Evolutionary conservation across 1,284 basidiomycete genomes (phyloP).

Genomic region (Rhodotorula mucilaginosa): DNA sequence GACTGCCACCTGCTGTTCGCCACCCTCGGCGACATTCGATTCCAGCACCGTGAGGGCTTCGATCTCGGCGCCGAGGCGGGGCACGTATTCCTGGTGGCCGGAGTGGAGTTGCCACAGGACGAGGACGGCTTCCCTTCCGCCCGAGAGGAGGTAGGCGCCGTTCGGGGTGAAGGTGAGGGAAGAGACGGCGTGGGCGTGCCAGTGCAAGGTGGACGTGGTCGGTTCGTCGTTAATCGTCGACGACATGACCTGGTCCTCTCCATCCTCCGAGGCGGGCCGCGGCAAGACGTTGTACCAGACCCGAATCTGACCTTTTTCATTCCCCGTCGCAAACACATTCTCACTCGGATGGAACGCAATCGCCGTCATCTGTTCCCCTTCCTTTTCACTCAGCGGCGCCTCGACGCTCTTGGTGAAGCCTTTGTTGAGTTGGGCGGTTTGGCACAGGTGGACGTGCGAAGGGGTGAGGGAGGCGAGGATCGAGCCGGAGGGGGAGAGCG

Average conservation of each 20-base stretch:
- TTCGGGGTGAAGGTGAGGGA: constrained; percentile 83
- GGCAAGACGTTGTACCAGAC: constrained; percentile 84
- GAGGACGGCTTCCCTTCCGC: constrained; percentile 91
- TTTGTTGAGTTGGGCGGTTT: constrained; percentile 21
- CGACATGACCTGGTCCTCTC: not conserved
- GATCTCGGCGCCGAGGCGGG: constrained; percentile 82
- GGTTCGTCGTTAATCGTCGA: constrained; percentile 45
- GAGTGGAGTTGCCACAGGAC: constrained; percentile 92
- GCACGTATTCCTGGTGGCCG: constrained; percentile 83
- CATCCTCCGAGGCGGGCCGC: constrained; percentile 51
- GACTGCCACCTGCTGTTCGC: constrained; percentile 82
- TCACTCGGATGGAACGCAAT: constrained; percentile 85
- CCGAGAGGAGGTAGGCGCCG: constrained; percentile 88
- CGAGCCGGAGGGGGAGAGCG: constrained; percentile 51
- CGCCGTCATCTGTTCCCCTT: constrained; percentile 66
- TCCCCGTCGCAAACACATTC: constrained; percentile 92
- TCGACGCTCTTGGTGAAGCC: constrained; percentile 53
- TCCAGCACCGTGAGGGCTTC: constrained; percentile 58
- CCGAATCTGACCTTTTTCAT: constrained; percentile 76
- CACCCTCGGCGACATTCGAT: constrained; percentile 7
- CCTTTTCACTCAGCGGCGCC: constrained; percentile 39
- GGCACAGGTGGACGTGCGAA: constrained; percentile 26
- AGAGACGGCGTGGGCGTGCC: constrained; percentile 96
- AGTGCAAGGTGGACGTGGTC: constrained; percentile 84
- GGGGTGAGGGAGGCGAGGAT: constrained; percentile 34